phyloP scores from a whole-genome alignment of 768 basidiomycete species.

The Dioszegia crocea region DNA sequence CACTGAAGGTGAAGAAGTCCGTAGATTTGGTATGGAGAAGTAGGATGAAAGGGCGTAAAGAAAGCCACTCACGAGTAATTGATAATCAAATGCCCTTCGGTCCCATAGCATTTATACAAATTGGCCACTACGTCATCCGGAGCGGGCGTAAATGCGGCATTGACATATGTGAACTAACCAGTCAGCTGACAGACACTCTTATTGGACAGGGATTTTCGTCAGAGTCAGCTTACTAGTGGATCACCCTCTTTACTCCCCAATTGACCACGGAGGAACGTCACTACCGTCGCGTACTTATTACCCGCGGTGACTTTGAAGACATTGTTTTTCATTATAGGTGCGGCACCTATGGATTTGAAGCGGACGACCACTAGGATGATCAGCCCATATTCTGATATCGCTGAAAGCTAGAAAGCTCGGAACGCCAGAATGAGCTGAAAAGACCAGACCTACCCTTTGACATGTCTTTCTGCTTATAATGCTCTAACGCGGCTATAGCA shows the following conservation, averaged over 20 bases:
- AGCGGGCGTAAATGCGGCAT: slow-evolving; percentile 74
- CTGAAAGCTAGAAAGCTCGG: neutral
- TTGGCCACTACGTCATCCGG: slow-evolving; percentile 78
- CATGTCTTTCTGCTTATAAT: slow-evolving; percentile 58
- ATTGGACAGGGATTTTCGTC: neutral
- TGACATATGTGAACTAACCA: slow-evolving; percentile 56
- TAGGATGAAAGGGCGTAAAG: slow-evolving; percentile 3
- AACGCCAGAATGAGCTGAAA: neutral
- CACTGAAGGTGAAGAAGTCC: no score
- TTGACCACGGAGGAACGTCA: slow-evolving; percentile 85
- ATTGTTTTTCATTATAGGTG: slow-evolving; percentile 98
- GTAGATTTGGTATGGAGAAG: neutral
- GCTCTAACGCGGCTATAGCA: slow-evolving; percentile 63
- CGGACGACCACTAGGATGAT: slow-evolving; percentile 73
- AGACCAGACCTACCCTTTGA: slow-evolving; percentile 43
- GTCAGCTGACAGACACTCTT: neutral
- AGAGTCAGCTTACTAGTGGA: slow-evolving; percentile 59
- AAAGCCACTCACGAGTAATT: slow-evolving; percentile 68
- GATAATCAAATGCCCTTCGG: slow-evolving; percentile 83
- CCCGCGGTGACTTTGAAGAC: slow-evolving; percentile 95
- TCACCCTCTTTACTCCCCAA: slow-evolving; percentile 80
- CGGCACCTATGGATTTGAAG: slow-evolving; percentile 96
- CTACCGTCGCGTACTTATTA: slow-evolving; percentile 75
- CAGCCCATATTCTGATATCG: slow-evolving; percentile 2
- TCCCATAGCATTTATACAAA: slow-evolving; percentile 79